Evolutionary conservation across 164 flowering plant genomes (phyloP), one percentile per base, ranked within the genome.

Genomic region (Piper longum): DNA sequence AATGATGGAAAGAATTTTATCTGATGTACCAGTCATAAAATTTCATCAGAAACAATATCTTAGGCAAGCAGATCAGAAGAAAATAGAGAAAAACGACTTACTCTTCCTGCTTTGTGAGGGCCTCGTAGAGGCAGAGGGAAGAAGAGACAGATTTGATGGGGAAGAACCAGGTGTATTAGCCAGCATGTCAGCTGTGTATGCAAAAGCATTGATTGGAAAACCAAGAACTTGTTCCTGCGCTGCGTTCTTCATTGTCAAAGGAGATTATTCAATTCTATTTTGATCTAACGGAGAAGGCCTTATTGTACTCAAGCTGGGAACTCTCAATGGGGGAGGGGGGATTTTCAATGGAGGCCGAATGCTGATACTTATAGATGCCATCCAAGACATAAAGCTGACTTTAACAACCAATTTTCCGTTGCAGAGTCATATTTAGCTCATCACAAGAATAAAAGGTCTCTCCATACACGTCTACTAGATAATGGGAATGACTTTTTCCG

Each of bases 1-100:
- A 52, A 63, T 67, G 57, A 69, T 44, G 4, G 71, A 64, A 5
- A 65, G 64, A 1, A 51, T 70, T 48, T 70, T 72, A 16, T 64
- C 86, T 80, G 81, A 76, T 73, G 62, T 14, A 42, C 16, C 18
- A 51, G 17, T 66, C 14, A 18, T 7, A 36, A 62, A 5, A 11
- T 54, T 40, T 60, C 43, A 68, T 14, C 41, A 19, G n/a, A 19
- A 14, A 16, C 4, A 48, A 13, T 5, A 4, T 19, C 39, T 5
- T 9, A 40, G 4, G 4, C 41, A 55, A 26, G 43, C 39, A 56
- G 51, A 41, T 16, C 42, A 16, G 18, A 4, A 57, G 45, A 43
- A 26, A 42, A 43, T 18, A 19, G 3, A 40, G 42, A 39, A 43
- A 39, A 7, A 26, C 4, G n/a, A n/a, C 16, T 67, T 61, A 67